Evolutionary conservation across 2,329 filamentous ascomycete genomes (phyloP), one percentile per base, ranked within the genome.

Genomic region (Penicillium sp.): DNA sequence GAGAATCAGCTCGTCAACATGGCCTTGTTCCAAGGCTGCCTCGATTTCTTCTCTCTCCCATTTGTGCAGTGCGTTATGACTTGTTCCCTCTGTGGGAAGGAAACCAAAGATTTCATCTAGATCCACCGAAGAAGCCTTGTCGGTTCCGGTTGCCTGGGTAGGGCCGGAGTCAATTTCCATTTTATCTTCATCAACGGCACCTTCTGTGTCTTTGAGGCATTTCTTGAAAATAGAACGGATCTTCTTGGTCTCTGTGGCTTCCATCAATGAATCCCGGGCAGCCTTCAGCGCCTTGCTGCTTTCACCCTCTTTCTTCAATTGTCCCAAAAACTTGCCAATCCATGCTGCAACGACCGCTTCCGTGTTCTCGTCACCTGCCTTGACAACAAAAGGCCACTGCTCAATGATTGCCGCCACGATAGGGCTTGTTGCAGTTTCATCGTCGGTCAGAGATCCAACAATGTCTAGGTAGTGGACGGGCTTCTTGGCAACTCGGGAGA

Each of bases 21-120:
- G 84, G 7, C 89, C 90, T 62, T 95, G 90, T 66, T 95, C 91
- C 9, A 96, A 80, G 1, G 92, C 84, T 67, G 93, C 87, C 44
- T 93, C 89, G 0, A 91, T 79, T 31, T 91, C 88, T 69, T 96
- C 93, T 61, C 85, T 83, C 43, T 84, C 81, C 92, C 91, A 96
- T 68, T 78, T 78, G 57, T 79, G 77, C 14, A 88, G 74, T 33
- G 70, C 77, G 50, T 73, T 68, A 43, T 78, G 73, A n/a, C 75
- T 73, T 42, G 70, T 73, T n/a, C 74, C 73, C 63, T 79, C 74
- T 1, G 72, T 60, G 6, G 83, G 77, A 0, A 83, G 74, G 2
- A 80, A 72, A 21, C 83, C 77, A 19, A 89, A 82, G 42, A 81
- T 75, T 6, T 81, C 78, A 31, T 81, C 76, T 1, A 89, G 73